Conservation (phyloP, 108 stramenopile genomes). For the Nitzschia sp. region DNA sequence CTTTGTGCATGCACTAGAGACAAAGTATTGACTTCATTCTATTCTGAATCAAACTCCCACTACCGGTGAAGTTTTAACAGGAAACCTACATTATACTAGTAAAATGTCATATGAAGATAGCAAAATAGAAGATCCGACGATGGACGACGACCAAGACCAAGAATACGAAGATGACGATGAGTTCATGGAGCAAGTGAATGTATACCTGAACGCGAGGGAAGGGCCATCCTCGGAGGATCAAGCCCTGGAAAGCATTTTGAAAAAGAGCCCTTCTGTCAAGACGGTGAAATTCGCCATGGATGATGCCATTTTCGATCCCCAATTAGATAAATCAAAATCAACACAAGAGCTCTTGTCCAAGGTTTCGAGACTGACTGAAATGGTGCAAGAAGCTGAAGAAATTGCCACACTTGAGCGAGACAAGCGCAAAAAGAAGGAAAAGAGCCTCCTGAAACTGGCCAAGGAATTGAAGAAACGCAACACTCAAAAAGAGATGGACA, state of each 20-base stretch:
- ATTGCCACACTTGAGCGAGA: slow-evolving; percentile 11
- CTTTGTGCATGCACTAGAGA: too few relatives aligned
- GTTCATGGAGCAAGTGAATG: slow-evolving; percentile 5
- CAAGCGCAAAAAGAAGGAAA: slow-evolving; percentile 35
- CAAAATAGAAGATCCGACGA: neutral
- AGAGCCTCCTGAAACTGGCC: slow-evolving; percentile 24
- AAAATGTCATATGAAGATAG: neutral
- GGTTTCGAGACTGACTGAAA: slow-evolving; percentile 21
- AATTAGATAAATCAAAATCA: slow-evolving; percentile 5
- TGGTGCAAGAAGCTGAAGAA: slow-evolving; percentile 6
- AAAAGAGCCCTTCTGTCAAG: neutral
- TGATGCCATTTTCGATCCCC: slow-evolving; percentile 17
- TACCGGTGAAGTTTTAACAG: too few relatives aligned
- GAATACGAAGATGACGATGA: slow-evolving; percentile 2
- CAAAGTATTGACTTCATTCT: too few relatives aligned
- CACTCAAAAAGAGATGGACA: neutral
- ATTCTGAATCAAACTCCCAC: too few relatives aligned
- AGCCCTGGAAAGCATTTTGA: neutral
- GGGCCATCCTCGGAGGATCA: neutral
- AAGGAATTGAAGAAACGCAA: slow-evolving; percentile 35
- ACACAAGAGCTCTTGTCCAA: slow-evolving; percentile 17
- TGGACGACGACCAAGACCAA: neutral
- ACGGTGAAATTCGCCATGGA: slow-evolving; percentile 21
- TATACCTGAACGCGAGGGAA: neutral
- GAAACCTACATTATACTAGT: too few relatives aligned